phyloP scores from a whole-genome alignment of 805 yeast species.

The Kluyveromyces nonfermentans region DNA sequence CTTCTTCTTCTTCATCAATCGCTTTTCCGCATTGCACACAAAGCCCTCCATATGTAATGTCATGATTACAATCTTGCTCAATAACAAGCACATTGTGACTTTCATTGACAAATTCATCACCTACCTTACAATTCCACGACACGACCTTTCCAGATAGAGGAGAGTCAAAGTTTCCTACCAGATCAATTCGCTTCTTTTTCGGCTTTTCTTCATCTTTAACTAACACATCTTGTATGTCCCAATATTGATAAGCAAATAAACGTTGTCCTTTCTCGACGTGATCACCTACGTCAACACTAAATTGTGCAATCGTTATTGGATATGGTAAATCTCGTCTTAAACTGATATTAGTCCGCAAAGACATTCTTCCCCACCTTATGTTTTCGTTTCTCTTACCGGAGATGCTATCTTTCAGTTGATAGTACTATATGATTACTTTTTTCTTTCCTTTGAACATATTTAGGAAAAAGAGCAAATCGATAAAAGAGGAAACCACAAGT shows the following conservation, averaged over 20 bases:
- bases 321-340: constrained; percentile 24
- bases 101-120: constrained; percentile 46
- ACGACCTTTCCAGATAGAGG: constrained; percentile 69
- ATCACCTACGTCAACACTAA: constrained; percentile 26
- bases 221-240: constrained; percentile 35
- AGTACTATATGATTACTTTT: not conserved
- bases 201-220: constrained; percentile 15
- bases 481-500: not conserved
- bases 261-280: constrained; percentile 31
- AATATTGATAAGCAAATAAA: constrained; percentile 36
- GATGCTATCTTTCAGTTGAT: not conserved
- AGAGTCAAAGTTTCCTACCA: constrained; percentile 68
- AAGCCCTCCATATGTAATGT: constrained; percentile 88
- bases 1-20: constrained; percentile 56
- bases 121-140: constrained; percentile 40
- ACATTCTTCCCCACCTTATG: constrained; percentile 4
- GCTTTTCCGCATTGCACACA: constrained; percentile 89
- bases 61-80: constrained; percentile 80
- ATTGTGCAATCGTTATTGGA: constrained; percentile 32
- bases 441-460: not conserved
- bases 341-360: constrained; percentile 4
- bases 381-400: constrained; percentile 9
- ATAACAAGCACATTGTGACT: constrained; percentile 47
- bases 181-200: constrained; percentile 41
- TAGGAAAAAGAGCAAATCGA: not conserved